Evolutionary conservation across 345 rosid species (phyloP).

Genomic region (Sonneratia caseolaris): DNA sequence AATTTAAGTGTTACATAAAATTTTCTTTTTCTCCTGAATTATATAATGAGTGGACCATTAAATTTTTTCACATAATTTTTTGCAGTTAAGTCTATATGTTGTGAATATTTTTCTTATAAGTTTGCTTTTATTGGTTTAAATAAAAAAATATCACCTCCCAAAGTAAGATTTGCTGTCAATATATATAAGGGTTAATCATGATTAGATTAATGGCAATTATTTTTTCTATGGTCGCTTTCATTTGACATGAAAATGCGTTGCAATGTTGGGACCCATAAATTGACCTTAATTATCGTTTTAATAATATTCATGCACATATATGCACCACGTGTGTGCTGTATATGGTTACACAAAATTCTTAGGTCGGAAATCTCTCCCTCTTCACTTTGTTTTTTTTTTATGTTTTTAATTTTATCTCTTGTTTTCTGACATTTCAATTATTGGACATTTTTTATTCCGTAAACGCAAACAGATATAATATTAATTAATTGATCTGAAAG

Average conservation of each 20-base stretch:
- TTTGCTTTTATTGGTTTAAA: no score
- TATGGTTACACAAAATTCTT: not conserved
- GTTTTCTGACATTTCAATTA: not conserved
- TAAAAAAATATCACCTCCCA: not conserved
- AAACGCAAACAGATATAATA: not conserved
- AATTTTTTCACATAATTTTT: no score
- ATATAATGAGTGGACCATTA: no score
- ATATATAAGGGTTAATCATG: not conserved
- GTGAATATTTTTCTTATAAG: no score
- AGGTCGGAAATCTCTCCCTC: not conserved
- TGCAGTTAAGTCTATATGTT: no score
- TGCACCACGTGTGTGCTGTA: not conserved
- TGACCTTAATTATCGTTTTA: not conserved
- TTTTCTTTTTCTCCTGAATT: no score
- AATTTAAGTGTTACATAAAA: no score
- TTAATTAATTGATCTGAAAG: no score
- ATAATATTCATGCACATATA: not conserved
- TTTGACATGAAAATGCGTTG: not conserved
- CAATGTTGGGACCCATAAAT: not conserved
- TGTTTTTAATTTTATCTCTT: not conserved
- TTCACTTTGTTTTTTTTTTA: not conserved
- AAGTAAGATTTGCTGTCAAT: not conserved
- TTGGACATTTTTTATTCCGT: not conserved
- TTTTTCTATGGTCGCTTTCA: not conserved
- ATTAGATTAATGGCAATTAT: not conserved